These are phyloP conservation scores for Daldinia eschscholtzii DNA, from an alignment of 2,329 filamentous ascomycete genomes.

Conservation along the genomic window DNA sequence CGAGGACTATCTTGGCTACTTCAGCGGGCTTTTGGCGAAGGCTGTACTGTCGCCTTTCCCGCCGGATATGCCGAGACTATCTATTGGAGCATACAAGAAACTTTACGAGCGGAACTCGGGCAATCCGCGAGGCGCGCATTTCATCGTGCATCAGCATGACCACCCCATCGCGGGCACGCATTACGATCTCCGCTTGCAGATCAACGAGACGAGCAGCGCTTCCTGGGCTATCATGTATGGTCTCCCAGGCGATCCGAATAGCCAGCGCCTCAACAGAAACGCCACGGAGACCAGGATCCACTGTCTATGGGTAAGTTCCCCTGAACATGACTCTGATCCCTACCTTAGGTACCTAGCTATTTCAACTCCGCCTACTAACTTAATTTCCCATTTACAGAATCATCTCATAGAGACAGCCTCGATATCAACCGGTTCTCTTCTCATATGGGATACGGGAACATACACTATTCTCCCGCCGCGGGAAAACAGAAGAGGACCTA, in stretches of 20 bases:
- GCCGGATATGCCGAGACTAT: constrained; percentile 49
- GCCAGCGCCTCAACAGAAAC: constrained; percentile 66
- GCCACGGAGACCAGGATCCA: constrained; percentile 73
- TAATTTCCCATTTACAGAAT: constrained; percentile 58
- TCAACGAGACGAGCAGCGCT: constrained; percentile 74
- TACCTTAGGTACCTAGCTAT: background rate
- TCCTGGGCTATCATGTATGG: constrained; percentile 76
- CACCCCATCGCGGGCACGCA: constrained; percentile 76
- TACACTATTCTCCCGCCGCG: constrained; percentile 65
- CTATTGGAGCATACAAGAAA: constrained; percentile 53
- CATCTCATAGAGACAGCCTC: constrained; percentile 72
- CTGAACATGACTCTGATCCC: background rate
- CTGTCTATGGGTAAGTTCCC: constrained; percentile 65
- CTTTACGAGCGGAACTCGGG: constrained; percentile 56
- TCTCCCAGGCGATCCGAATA: constrained; percentile 69
- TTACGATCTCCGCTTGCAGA: constrained; percentile 78
- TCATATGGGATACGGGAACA: constrained; percentile 73
- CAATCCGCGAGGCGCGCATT: constrained; percentile 62
- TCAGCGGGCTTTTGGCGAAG: constrained; percentile 53
- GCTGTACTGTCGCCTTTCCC: constrained; percentile 46
- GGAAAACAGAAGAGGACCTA: constrained; percentile 48
- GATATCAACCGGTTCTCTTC: constrained; percentile 65
- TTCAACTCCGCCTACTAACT: background rate
- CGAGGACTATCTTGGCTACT: constrained; percentile 57
- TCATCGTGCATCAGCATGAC: constrained; percentile 80